phyloP scores from a whole-genome alignment of 1,139 yeast genomes.

The Insectozyma bohioensis region DNA sequence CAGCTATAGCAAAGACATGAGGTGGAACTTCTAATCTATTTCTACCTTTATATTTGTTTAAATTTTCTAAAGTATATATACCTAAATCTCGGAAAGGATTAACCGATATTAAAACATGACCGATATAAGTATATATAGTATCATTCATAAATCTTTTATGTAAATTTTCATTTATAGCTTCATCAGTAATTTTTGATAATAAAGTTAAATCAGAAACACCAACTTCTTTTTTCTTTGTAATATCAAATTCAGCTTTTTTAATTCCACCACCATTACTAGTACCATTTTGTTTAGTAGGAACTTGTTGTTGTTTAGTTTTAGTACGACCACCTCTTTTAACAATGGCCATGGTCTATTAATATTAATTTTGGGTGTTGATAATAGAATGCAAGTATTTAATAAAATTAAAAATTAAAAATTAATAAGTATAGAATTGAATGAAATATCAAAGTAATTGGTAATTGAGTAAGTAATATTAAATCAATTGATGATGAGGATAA shows the following conservation, averaged over 20 bases:
- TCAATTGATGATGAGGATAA: too few species aligned
- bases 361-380: background rate
- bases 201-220: conserved; percentile 95
- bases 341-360: conserved; percentile 54
- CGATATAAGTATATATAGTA: conserved; percentile 85
- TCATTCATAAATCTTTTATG: conserved; percentile 87
- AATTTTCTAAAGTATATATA: conserved; percentile 77
- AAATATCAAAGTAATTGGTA: too few species aligned
- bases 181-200: conserved; percentile 85
- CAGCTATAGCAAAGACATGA: conserved; percentile 97
- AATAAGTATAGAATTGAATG: too few species aligned
- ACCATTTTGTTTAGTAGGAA: conserved; percentile 48
- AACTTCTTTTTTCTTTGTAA: conserved; percentile 88
- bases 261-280: conserved; percentile 39
- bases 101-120: conserved; percentile 88
- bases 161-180: conserved; percentile 87
- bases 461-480: too few species aligned
- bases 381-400: conserved; percentile 1
- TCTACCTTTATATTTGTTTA: conserved; percentile 82
- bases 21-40: conserved; percentile 98
- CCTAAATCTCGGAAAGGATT: conserved; percentile 97
- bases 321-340: conserved; percentile 74
- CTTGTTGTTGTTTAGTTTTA: conserved; percentile 56
- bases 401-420: background rate
- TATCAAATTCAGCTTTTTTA: conserved; percentile 90